Conservation (phyloP, 2,329 filamentous ascomycete genomes). For the Magnaporthiopsis rhizophila region DNA sequence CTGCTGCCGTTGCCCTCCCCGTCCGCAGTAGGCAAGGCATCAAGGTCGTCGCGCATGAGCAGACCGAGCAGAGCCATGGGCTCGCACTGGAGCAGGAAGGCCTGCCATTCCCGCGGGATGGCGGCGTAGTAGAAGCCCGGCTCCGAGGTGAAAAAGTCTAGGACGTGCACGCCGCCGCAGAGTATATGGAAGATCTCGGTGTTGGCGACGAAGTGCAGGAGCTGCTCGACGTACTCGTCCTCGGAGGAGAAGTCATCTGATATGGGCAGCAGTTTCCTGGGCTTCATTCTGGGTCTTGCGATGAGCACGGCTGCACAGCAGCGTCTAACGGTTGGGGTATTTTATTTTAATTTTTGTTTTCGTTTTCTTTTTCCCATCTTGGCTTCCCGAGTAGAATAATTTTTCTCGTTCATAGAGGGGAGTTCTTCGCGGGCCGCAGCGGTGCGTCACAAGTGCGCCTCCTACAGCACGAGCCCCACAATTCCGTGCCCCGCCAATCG, state of each 20-base stretch:
- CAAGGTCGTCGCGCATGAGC: conserved; percentile 69
- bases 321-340: too few relatives aligned
- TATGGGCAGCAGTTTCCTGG: conserved; percentile 56
- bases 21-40: conserved; percentile 20
- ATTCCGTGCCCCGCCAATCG: not conserved
- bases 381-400: not conserved
- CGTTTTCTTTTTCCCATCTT: not conserved
- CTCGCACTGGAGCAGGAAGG: conserved; percentile 63
- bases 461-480: not conserved
- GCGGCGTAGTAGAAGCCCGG: conserved; percentile 74
- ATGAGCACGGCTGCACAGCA: too few relatives aligned
- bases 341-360: not conserved
- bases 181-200: conserved; percentile 75
- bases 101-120: conserved; percentile 72
- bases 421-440: not conserved
- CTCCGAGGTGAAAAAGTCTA: conserved; percentile 87
- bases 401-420: not conserved
- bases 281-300: conserved; percentile 31
- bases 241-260: conserved; percentile 59
- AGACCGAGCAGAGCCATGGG: conserved; percentile 73
- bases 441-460: not conserved
- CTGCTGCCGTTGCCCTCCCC: conserved; percentile 10
- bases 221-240: conserved; percentile 70
- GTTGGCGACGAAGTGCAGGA: conserved; percentile 68
- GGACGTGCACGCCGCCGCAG: conserved; percentile 94